Base-by-base conservation (phyloP, 257 asterid genomes). In the Penstemon newberryi region DNA sequence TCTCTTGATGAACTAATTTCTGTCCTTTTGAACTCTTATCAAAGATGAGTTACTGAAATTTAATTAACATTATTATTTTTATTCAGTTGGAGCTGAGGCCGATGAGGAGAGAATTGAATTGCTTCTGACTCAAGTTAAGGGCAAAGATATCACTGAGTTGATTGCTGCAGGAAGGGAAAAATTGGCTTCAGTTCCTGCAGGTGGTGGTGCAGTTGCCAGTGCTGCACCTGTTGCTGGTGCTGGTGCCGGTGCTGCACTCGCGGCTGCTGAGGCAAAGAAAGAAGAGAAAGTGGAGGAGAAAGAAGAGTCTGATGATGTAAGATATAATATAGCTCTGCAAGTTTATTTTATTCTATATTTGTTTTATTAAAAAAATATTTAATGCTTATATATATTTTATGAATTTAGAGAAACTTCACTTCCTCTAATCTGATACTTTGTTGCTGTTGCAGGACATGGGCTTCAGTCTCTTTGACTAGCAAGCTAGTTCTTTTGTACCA, bases 271-370 rank as follows among this genome's bases (percentile, higher is more conserved):
- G 71, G 0, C 87, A 0, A 85, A 85, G 83, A 82, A 82, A 49
- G 88, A 85, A 60, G 90, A 84, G 81, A 81, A 81, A 58, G 86
- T 71, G 3, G 87, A 82, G 67, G 90, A 84, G 82, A 77, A 85
- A 52, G 88, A 82, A 60, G 90, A 85, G 63, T 85, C 88, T 0
- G 88, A 85, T 70, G 90, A 82, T 4, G 89, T 81, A 73, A 69
- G 74, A 45, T 12, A 15, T n/a, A 8, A 9, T 36, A 3, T 37
- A 44, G 65, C 4, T 46, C 25, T 56, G 15, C 38, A 25, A 5
- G 37, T 56, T 44, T 25, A 11, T 54, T 4, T 19, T n/a, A 4
- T 36, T 19, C 4, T 46, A 11, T 13, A 44, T 45, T 15, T 6
- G 5, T 47, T 43, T 25, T 25, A 25, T 25, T 5, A 25, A 12